Evolutionary conservation across 2,329 filamentous ascomycete species (phyloP), one percentile per base, ranked within the genome.

Genomic region (Aspergillus pseudoglaucus): DNA sequence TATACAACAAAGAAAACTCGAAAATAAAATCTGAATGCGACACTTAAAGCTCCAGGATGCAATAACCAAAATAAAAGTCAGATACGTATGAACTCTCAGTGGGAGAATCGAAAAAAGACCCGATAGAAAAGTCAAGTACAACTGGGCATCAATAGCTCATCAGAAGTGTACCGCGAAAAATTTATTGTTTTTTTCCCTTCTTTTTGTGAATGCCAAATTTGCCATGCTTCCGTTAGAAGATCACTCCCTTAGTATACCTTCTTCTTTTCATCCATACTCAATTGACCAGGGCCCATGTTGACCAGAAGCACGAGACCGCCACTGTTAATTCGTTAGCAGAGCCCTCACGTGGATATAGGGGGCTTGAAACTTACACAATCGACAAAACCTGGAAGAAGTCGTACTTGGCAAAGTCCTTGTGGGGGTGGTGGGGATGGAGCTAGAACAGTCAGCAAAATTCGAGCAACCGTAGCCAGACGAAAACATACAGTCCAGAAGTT

Each of bases 331-430:
- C 25, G 8, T 35, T 35, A 35, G 33, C 8, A 35, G 14, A 35
- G 33, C 6, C 3, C 33, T 35, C 14, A 15, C 7, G 3, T 54
- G 47, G 17, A 39, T 18, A n/a, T 8, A 7, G 10, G 2, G 37
- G 2, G 37, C 38, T 32, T 4, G 25, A 30, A 3, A 45, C 79
- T 70, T 80, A 82, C 79, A 97, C 91, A 68, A 98, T 98, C 45
- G 93, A 98, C 47, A 98, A 80, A 62, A 97, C 96, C 78, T 98
- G 93, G 84, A 98, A 98, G 80, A 98, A 98, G 71, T 98, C 93
- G 81, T 98, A 98, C 77, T 98, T 98, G 78, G 93, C 93, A 68
- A 98, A 98, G 73, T 98, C 93, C 82, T 97, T 97, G 80, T 97
- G 91, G 43, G 93, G 93, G 77, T 98, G 93, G 76, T 95, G 88